phyloP scores from a whole-genome alignment of 441 rosid species.

The Adansonia madagascariensis region DNA sequence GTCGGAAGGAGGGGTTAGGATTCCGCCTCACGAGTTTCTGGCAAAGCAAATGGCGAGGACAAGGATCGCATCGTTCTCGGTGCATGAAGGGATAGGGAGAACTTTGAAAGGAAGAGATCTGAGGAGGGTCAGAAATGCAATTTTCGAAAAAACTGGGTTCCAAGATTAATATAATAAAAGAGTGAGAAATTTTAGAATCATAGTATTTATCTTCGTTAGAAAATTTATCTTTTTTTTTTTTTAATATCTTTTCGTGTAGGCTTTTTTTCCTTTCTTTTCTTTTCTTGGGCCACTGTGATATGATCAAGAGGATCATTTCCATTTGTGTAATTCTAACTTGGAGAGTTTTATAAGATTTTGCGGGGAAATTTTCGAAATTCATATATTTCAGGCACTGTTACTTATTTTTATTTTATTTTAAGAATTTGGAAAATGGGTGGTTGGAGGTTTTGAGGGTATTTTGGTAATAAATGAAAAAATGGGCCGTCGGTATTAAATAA shows the following conservation, averaged over 20 bases:
- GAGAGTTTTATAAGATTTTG: conserved; percentile 27
- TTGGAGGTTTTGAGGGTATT: background rate
- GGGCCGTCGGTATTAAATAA: background rate
- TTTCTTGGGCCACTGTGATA: background rate
- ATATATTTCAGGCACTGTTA: background rate
- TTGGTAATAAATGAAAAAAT: background rate
- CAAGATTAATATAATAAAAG: conserved; percentile 44
- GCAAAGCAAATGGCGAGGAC: conserved; percentile 57
- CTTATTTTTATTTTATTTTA: background rate
- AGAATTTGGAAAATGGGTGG: background rate
- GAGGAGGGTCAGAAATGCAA: conserved; percentile 69
- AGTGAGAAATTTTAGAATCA: background rate
- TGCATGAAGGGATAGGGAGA: conserved; percentile 72
- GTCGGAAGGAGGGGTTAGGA: conserved; percentile 45
- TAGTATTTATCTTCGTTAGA: background rate
- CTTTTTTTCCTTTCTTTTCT: background rate
- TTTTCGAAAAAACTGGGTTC: conserved; percentile 71
- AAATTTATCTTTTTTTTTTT: background rate
- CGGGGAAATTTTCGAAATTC: conserved; percentile 20
- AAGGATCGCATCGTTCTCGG: conserved; percentile 63
- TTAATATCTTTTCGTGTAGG: background rate
- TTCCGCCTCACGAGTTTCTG: conserved; percentile 74
- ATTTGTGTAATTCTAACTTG: conserved; percentile 20
- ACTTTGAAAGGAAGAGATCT: conserved; percentile 72
- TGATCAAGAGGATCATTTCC: conserved; percentile 19